Base-by-base conservation (phyloP, 805 yeast genomes). In the Ogataea henricii region DNA sequence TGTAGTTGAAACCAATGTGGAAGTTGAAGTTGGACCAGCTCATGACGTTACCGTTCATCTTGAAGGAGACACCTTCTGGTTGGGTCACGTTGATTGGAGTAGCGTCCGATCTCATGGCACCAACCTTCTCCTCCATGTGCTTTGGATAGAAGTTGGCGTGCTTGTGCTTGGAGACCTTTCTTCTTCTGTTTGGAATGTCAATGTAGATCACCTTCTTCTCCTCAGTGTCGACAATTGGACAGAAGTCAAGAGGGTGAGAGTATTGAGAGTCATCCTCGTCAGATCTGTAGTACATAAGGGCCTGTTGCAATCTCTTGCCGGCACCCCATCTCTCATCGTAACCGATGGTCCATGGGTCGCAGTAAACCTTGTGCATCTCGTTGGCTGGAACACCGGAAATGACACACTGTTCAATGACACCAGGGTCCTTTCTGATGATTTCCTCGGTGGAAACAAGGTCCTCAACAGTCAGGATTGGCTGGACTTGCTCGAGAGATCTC, bases 31-130 rank as follows among this genome's bases (percentile, higher is more conserved):
- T 87, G 55, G 85, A 82, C 94, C 94, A 87, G 53, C 76, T 76
- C 76, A 87, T 81, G 45, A 79, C 74, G 60, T 84, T 77, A 45
- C 88, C 89, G 47, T 74, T 73, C 81, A 86, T 75, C 56, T 76
- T 76, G 74, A 87, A 87, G 4, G 89, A 83, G 46, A 86, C 92
- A 48, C 94, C 94, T 54, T 85, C 85, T 50, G 94, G 94, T 68
- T 87, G 94, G 43, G 87, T 77, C 42, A 87, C 77, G 57, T 81
- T 75, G 62, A 83, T 81, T 43, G 92, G 90, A 59, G 78, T 83
- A 48, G 74, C 75, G 54, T 78, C 84, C 25, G 73, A 70, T 72
- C 92, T 78, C 74, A 72, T 81, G 10, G 82, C 75, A 48, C 88
- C 89, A 54, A 75, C 74, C 64, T 81, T 79, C 57, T 77, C 82